Conservation (phyloP, 768 basidiomycete genomes). For the Scleroderma bovista region DNA sequence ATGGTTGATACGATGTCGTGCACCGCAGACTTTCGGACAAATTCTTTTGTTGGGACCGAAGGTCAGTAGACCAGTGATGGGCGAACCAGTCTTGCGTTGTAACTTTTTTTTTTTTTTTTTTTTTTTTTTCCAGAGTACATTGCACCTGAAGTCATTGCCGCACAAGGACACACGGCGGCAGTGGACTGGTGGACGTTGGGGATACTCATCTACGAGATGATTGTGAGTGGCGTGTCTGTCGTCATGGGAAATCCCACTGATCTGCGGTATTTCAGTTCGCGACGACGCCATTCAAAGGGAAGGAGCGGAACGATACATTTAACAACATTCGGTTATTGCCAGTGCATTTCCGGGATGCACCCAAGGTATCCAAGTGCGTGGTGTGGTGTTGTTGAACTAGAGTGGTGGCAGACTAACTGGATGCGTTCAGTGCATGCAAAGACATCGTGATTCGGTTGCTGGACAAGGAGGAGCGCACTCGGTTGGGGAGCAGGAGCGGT, state of each 20-base stretch:
- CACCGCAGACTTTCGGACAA: constrained; percentile 95
- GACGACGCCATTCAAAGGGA: constrained; percentile 98
- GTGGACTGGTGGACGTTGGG: constrained; percentile 99
- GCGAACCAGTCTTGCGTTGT: constrained; percentile 3
- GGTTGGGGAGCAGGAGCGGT: constrained; percentile 88
- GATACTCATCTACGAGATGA: constrained; percentile 98
- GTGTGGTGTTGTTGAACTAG: neutral
- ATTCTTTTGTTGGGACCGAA: constrained; percentile 99
- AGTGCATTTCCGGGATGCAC: constrained; percentile 81
- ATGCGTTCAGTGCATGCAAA: constrained; percentile 65
- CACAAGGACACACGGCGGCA: constrained; percentile 93
- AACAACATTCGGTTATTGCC: constrained; percentile 86
- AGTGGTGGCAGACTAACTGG: constrained; percentile 7
- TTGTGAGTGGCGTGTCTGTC: constrained; percentile 53
- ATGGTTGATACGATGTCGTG: constrained; percentile 96
- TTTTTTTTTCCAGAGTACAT: constrained; percentile 74
- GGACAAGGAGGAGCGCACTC: constrained; percentile 85
- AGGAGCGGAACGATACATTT: constrained; percentile 92
- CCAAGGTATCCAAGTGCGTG: constrained; percentile 70
- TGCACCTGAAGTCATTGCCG: constrained; percentile 96
- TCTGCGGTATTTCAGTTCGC: constrained; percentile 63
- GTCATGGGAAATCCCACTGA: constrained; percentile 16
- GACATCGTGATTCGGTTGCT: constrained; percentile 82
- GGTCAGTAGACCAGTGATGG: constrained; percentile 43
- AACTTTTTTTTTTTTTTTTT: constrained; percentile 4